Conservation (phyloP, 163 green algal genomes). For the Prototheca wickerhamii region DNA sequence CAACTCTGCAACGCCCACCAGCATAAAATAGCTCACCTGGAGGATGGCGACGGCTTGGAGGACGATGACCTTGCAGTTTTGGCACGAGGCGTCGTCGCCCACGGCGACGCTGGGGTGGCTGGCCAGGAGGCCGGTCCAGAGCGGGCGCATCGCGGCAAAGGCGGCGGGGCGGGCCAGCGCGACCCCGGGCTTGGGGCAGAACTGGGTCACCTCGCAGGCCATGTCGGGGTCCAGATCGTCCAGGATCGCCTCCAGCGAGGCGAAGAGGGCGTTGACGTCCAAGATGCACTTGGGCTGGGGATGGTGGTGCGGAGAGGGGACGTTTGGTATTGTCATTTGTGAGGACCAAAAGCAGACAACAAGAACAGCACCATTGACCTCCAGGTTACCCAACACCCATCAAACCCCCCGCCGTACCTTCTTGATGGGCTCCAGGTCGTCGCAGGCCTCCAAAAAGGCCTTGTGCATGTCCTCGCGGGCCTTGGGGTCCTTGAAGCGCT, state of each 20-base stretch:
- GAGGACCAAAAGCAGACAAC: too few relatives aligned
- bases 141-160: neutral
- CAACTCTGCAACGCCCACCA: neutral
- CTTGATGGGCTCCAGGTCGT: slow-evolving; percentile 3
- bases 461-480: slow-evolving; percentile 10
- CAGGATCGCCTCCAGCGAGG: slow-evolving; percentile 18
- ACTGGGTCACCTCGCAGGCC: slow-evolving; percentile 16
- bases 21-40: slow-evolving; percentile 2
- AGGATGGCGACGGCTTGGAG: slow-evolving; percentile 28
- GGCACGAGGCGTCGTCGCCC: slow-evolving; percentile 12
- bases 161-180: neutral
- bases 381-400: too few relatives aligned
- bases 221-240: slow-evolving; percentile 21
- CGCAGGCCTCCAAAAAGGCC: slow-evolving; percentile 12
- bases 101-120: neutral
- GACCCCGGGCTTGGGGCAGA: slow-evolving; percentile 6
- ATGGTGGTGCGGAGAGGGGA: neutral
- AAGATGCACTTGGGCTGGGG: slow-evolving; percentile 14
- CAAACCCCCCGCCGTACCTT: neutral
- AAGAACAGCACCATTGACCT: neutral
- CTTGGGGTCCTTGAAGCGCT: slow-evolving; percentile 18
- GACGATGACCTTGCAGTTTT: slow-evolving; percentile 34
- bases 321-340: neutral
- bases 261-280: slow-evolving; percentile 22
- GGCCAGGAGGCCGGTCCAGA: neutral